Percentiles rank a stretch among this genome's conserved stretches.
Evolutionary conservation across 139 green algal species (phyloP).

Genomic region (Chara braunii): DNA sequence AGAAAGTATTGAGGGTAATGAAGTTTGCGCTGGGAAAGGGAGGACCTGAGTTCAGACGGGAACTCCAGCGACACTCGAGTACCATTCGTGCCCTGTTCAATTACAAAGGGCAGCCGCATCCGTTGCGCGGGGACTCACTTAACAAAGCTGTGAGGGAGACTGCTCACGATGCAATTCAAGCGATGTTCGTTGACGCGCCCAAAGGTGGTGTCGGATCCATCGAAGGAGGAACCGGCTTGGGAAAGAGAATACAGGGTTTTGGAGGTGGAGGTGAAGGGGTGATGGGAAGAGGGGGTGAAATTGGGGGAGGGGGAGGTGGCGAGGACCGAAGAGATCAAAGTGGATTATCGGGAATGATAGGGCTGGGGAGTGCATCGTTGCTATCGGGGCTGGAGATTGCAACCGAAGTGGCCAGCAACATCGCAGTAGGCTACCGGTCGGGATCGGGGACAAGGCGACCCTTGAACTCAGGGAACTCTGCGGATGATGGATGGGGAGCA

Average conservation of each 20-base stretch:
- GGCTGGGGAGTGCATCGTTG: no score
- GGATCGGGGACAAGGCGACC: no score
- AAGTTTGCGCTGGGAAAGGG: conserved; percentile 8
- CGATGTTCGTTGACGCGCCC: conserved; percentile 19
- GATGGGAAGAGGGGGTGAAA: no score
- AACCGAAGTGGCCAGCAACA: no score
- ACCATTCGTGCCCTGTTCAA: conserved; percentile 35
- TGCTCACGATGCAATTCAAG: conserved; percentile 29
- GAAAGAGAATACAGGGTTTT: conserved; percentile 23
- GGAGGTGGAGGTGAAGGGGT: no score
- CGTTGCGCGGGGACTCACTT: conserved; percentile 29
- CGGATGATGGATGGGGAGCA: no score
- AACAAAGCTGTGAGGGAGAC: conserved; percentile 40
- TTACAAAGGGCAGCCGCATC: conserved; percentile 33
- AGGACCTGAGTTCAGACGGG: conserved; percentile 23
- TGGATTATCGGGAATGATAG: no score
- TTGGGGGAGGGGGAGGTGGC: conserved; percentile 1
- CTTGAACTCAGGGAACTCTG: no score
- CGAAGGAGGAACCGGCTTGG: neutral
- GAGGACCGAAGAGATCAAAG: no score
- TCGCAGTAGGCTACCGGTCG: no score
- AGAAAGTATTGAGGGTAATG: conserved; percentile 36
- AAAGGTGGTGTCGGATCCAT: neutral
- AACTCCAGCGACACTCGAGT: conserved; percentile 18
- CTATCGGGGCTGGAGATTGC: no score